Evolutionary conservation across 2,329 filamentous ascomycete species (phyloP).

Genomic region (Gyromitra esculenta): DNA sequence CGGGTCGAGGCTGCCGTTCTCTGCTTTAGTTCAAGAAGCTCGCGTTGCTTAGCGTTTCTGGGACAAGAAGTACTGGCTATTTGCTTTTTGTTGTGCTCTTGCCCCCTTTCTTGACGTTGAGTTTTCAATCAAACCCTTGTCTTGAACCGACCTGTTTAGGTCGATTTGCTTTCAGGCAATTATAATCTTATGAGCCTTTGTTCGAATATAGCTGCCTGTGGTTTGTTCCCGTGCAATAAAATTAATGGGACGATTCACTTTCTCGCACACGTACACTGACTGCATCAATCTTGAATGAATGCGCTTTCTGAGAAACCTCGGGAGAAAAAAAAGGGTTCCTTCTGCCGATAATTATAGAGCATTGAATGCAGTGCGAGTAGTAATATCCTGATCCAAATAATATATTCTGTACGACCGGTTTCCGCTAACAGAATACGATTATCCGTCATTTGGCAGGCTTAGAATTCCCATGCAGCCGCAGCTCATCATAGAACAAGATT

Average conservation of each 20-base stretch:
- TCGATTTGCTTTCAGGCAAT: slow-evolving; percentile 34
- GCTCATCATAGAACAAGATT: neutral
- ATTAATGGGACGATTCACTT: slow-evolving; percentile 33
- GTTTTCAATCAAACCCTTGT: slow-evolving; percentile 44
- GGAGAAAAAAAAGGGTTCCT: neutral
- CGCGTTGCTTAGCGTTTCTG: slow-evolving; percentile 36
- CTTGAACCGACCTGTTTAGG: slow-evolving; percentile 26
- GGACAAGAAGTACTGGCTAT: slow-evolving; percentile 16
- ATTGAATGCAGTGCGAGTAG: neutral
- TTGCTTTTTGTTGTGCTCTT: slow-evolving; percentile 26
- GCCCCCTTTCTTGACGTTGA: slow-evolving; percentile 37
- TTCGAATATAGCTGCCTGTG: slow-evolving; percentile 25
- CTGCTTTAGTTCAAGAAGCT: slow-evolving; percentile 30
- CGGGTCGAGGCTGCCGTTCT: slow-evolving; percentile 31
- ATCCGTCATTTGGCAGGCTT: no score
- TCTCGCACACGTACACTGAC: neutral
- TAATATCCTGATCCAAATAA: no score
- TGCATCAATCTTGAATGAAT: slow-evolving; percentile 6
- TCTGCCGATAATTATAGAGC: slow-evolving; percentile 19
- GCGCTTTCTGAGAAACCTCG: slow-evolving; percentile 1
- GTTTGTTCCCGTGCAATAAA: slow-evolving; percentile 31
- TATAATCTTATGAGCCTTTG: slow-evolving; percentile 37
- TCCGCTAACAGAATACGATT: no score
- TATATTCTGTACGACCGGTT: no score
- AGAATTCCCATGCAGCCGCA: no score